Base-by-base conservation (phyloP, 2,329 filamentous ascomycete genomes). In the Aspergillus viridinutans region DNA sequence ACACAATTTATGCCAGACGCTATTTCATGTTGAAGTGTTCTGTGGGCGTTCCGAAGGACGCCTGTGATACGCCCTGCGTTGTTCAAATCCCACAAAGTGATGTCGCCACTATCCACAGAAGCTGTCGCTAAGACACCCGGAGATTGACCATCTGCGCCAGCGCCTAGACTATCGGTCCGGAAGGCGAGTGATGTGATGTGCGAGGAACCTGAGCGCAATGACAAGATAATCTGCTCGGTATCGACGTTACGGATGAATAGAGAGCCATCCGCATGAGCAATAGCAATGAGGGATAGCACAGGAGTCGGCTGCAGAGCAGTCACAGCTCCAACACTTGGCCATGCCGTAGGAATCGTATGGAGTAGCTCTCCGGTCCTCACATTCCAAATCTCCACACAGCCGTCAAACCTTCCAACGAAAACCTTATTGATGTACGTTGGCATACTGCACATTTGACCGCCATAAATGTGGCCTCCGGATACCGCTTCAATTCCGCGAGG, bases 341-440 rank as follows among this genome's bases (percentile, higher is more conserved):
- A 83, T 0, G 90, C 87, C 0, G 94, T 90, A 14, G 94, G 78
- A 52, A 99, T 87, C 1, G 92, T 95, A 74, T 97, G 95, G 28
- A 99, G 85, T 54, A 97, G 81, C 73, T 95, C 96, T 50, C 82
- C 92, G 3, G 90, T 96, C 70, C 89, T 95, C 59, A 99, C 80
- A 70, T 99, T 99, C 93, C 94, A 99, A 52, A 99, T 96, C 70
- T 99, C 94, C 8, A 97, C 87, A 73, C 87, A 89, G 6, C 94
- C 94, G 72, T 99, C 92, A 61, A 84, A 84, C 66, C 91, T 87
- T 9, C 91, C 95, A 2, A 91, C 89, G 63, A 97, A 91, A 48
- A 99, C 84, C 75, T 99, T 99, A 80, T 99, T 99, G 59, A 99
- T 76, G 73, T 92, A 96, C 0, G 94, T 97, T 1, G 93, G 92